Percentiles rank a stretch among this genome's conserved stretches.
These are phyloP conservation scores for Paraphoma sp. DNA, from an alignment of 2,329 filamentous ascomycete species.

Conservation along the genomic window DNA sequence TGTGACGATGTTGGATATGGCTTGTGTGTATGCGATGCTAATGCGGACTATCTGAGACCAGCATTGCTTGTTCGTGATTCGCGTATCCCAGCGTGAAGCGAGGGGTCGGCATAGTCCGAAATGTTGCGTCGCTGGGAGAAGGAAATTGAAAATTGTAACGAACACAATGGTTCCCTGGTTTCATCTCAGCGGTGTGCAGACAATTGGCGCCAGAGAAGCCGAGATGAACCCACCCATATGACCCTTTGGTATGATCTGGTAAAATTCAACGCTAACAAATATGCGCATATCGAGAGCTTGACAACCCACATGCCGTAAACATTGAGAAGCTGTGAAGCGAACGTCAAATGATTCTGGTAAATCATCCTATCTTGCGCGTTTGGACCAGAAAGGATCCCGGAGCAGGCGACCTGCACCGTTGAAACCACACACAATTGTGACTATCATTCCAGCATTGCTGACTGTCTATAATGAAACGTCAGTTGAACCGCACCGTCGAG, in stretches of 20 bases:
- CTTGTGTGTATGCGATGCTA: slow-evolving; percentile 32
- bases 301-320: neutral
- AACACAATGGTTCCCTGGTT: slow-evolving; percentile 23
- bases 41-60: slow-evolving; percentile 21
- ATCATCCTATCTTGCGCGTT: neutral
- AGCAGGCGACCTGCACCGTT: slow-evolving; percentile 2
- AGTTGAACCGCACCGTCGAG: neutral
- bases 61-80: slow-evolving; percentile 24
- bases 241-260: slow-evolving; percentile 30
- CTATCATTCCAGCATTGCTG: neutral
- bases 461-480: neutral
- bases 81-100: slow-evolving; percentile 34
- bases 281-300: slow-evolving; percentile 33
- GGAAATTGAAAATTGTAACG: slow-evolving; percentile 35
- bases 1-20: slow-evolving; percentile 36
- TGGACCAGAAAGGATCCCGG: neutral
- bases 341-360: neutral
- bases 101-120: slow-evolving; percentile 33
- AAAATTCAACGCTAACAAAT: slow-evolving; percentile 37
- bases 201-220: too few relatives aligned
- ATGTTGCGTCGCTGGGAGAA: slow-evolving; percentile 29
- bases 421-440: neutral
- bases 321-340: neutral
- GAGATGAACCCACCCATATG: slow-evolving; percentile 26
- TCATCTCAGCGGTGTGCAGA: slow-evolving; percentile 3